These are phyloP conservation scores for Fusarium tupiense DNA, from an alignment of 2,329 filamentous ascomycete species.

Conservation along the genomic window DNA sequence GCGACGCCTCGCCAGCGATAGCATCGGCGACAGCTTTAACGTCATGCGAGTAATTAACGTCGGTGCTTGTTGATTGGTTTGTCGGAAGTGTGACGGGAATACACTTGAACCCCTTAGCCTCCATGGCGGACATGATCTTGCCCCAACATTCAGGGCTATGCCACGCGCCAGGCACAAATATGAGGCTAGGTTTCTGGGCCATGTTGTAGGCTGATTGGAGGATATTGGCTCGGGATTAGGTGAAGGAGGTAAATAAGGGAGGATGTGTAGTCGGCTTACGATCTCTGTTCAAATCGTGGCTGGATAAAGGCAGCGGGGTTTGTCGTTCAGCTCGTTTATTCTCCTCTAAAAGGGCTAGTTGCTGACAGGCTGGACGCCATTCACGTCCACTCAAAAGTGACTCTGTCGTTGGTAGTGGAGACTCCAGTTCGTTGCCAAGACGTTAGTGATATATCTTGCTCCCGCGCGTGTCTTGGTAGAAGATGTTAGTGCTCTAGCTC, in stretches of 20 bases:
- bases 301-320: constrained; percentile 1
- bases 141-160: constrained; percentile 53
- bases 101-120: constrained; percentile 47
- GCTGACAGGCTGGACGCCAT: not conserved
- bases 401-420: not conserved
- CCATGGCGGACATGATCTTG: constrained; percentile 48
- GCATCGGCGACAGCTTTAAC: constrained; percentile 51
- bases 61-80: constrained; percentile 44
- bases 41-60: constrained; percentile 54
- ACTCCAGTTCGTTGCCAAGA: fast-evolving
- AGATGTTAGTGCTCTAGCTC: not conserved
- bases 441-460: not conserved
- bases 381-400: not conserved
- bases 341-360: constrained; percentile 35
- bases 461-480: fast-evolving
- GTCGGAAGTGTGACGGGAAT: constrained; percentile 52
- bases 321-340: constrained; percentile 30
- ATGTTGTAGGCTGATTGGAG: constrained; percentile 7
- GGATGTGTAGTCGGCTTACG: not conserved
- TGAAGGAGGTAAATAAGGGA: not conserved
- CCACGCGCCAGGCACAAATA: constrained; percentile 61
- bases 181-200: constrained; percentile 45
- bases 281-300: not conserved
- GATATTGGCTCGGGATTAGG: too few relatives aligned
- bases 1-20: constrained; percentile 48